Base-by-base conservation (phyloP, 2,329 filamentous ascomycete species). In the Aspergillus sp. region DNA sequence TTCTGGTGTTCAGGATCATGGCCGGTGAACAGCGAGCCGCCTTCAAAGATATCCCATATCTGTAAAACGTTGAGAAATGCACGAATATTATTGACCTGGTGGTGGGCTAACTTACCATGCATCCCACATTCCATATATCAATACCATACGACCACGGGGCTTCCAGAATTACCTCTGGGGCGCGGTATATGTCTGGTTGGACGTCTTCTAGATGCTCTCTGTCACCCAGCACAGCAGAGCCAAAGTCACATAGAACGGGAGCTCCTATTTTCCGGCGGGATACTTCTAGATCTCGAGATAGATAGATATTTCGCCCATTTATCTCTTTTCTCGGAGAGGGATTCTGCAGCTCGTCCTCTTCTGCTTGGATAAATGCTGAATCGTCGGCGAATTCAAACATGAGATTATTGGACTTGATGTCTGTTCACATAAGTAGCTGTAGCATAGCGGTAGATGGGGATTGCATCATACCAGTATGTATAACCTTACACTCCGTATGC, bases 41-140 rank as follows among this genome's bases (percentile, higher is more conserved):
- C 77, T 69, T 83, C 75, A 54, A 77, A 82, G 1, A 83, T 44
- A 50, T 82, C 70, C 81, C 80, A 83, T 27, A 80, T 75, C 79
- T 81, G 54, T 20, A 20, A 54, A 1, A 59, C 4, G 3, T 11
- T 54, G 60, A 51, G 60, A 55, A 58, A 6, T 5, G 45, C 5
- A 57, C 15, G 8, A 41, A 48, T 51, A 58, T 6, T 24, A 24
- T 58, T 5, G 2, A 6, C 19, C 11, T 46, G 44, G 24, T 56
- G 55, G 24, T 33, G 27, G 24, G 49, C 45, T 17, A 34, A 47
- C 19, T 12, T 20, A 42, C 40, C 17, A 11, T 42, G n/a, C 40
- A 42, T 4, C 40, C 40, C 11, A 20, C 19, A 11, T 42, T 19
- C n/a, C 40, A 42, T 52, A 84, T 79, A 66, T 84, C 81, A 13